Evolutionary conservation across 306 rosid genomes (phyloP), one percentile per base, ranked within the genome.

Genomic region (Calophaca sinica): DNA sequence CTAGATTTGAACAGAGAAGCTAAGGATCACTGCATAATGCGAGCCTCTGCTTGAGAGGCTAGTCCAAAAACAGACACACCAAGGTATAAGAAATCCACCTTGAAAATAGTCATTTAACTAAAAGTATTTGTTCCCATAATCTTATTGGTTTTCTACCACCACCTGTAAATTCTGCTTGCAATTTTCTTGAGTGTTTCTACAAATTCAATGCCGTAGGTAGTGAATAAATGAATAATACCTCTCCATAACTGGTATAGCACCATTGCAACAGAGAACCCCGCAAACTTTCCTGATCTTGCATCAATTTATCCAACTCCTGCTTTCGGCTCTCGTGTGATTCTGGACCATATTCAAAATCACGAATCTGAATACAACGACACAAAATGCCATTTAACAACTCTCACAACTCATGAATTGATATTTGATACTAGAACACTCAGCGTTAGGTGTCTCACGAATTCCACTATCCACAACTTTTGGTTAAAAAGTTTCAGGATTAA

Each of bases 211-310:
- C 44, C 13, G n/a, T 49, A 36, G 70, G n/a, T 49, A 36, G 70
- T n/a, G 74, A 15, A 42, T 53, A 58, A 7, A 50, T 35, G 46
- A 48, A 38, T 69, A 59, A 69, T 82, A 91, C 97, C 96, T 93
- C 98, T 51, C 97, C 98, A 39, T 93, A 93, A 83, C 98, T 93
- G 68, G 93, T 85, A 46, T 85, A 88, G 79, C 93, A 91, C 98
- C 98, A 93, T 62, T 91, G 97, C 86, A 93, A 75, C 62, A 91
- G 87, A 81, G 97, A 91, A 87, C 88, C 81, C 83, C 90, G 88
- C 78, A 93, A 76, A 82, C 71, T 88, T 83, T 89, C 97, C 84
- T 89, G 97, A 81, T 88, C 98, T 73, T 84, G 93, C 67, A 88
- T 45, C 87, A 93, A 78, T 84, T 88, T 89, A 68, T 90, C 93